Conservation (phyloP, 352 stramenopile genomes). For the Globisporangium lucens region DNA sequence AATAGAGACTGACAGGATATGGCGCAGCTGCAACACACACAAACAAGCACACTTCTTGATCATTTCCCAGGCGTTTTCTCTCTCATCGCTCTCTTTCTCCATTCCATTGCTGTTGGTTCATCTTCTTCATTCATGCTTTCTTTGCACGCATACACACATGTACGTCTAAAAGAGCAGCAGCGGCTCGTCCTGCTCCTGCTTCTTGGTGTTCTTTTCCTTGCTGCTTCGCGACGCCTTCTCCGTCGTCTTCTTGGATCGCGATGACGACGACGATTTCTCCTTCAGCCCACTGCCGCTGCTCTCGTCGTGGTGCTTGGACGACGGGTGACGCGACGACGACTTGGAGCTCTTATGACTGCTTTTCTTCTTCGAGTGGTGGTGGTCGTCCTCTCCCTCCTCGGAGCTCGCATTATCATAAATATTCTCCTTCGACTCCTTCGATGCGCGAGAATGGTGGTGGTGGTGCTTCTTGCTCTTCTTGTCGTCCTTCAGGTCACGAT, state of each 20-base stretch:
- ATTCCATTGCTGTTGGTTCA: background rate
- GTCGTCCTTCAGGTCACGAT: constrained; percentile 10
- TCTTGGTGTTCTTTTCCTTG: constrained; percentile 33
- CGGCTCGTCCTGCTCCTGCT: constrained; percentile 43
- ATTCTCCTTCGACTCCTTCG: constrained; percentile 48
- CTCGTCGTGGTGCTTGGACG: background rate
- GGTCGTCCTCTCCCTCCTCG: constrained; percentile 26
- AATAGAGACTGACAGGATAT: background rate
- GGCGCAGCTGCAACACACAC: background rate
- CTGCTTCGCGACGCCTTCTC: constrained; percentile 21
- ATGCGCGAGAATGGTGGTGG: constrained; percentile 23
- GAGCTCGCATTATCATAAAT: constrained; percentile 48
- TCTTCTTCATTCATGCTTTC: background rate
- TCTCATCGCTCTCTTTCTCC: background rate
- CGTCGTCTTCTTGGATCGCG: constrained; percentile 45
- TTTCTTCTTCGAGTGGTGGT: constrained; percentile 36
- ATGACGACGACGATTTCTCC: constrained; percentile 9
- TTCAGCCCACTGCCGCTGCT: background rate
- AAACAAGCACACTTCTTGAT: background rate
- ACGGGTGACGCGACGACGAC: constrained; percentile 10
- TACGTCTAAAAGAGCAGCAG: constrained; percentile 78
- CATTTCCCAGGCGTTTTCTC: background rate
- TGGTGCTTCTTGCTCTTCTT: constrained; percentile 39
- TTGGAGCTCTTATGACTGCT: constrained; percentile 29
- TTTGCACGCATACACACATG: constrained; percentile 4